Evolutionary conservation across 495 filamentous ascomycete species (phyloP).

Genomic region (Rusavskia elegans): DNA sequence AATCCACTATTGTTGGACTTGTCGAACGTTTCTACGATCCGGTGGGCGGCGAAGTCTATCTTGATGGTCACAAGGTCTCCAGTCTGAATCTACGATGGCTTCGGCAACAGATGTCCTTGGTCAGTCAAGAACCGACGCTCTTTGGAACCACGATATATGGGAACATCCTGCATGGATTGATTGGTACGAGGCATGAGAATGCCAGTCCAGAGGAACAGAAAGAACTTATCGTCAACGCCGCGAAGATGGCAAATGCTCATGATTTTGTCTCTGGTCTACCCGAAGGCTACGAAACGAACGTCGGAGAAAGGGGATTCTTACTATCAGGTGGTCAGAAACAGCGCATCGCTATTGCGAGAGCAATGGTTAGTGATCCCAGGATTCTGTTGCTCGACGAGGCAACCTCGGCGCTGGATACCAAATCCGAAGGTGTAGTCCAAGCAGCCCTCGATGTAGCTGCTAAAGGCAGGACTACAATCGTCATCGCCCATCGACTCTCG

Average conservation of each 20-base stretch:
- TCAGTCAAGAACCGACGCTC: slow-evolving; percentile 70
- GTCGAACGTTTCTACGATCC: slow-evolving; percentile 91
- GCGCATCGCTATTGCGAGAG: slow-evolving; percentile 76
- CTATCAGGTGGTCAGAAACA: slow-evolving; percentile 94
- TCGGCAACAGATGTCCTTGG: slow-evolving; percentile 77
- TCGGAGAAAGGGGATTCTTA: slow-evolving; percentile 86
- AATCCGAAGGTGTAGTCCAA: slow-evolving; percentile 88
- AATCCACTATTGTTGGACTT: slow-evolving; percentile 82
- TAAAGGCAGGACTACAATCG: slow-evolving; percentile 85
- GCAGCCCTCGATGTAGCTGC: slow-evolving; percentile 78
- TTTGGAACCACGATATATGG: slow-evolving; percentile 77
- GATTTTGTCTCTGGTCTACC: slow-evolving; percentile 76
- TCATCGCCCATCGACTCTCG: slow-evolving; percentile 86
- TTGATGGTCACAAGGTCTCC: slow-evolving; percentile 74
- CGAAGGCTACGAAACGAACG: slow-evolving; percentile 83
- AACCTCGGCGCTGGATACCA: slow-evolving; percentile 88
- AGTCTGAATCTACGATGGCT: slow-evolving; percentile 80
- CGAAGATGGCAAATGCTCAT: slow-evolving; percentile 83
- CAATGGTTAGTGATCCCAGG: slow-evolving; percentile 88
- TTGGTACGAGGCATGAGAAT: slow-evolving; percentile 65
- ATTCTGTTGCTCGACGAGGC: slow-evolving; percentile 91
- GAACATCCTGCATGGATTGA: slow-evolving; percentile 76
- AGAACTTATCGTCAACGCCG: slow-evolving; percentile 61
- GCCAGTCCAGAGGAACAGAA: slow-evolving; percentile 45
- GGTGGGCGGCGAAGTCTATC: slow-evolving; percentile 56